These are phyloP conservation scores for Pythium grandisporangium DNA, from an alignment of 352 stramenopile species.

Conservation along the genomic window DNA sequence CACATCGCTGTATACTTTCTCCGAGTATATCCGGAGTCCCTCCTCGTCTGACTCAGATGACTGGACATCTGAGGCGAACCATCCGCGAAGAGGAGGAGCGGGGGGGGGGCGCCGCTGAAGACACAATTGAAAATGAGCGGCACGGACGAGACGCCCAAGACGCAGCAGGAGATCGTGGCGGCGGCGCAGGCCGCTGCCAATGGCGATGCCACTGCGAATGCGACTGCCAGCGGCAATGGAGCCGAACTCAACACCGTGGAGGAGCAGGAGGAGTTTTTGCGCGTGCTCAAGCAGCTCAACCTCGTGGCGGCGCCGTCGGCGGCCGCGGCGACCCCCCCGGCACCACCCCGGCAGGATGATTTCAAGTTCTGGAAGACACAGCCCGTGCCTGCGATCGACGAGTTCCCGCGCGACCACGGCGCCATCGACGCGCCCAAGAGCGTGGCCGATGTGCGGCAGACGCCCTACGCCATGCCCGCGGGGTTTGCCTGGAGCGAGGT, in stretches of 20 bases:
- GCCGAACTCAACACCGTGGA: slow-evolving; percentile 31
- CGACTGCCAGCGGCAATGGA: slow-evolving; percentile 3
- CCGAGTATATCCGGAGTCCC: no score
- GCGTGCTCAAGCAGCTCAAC: slow-evolving; percentile 53
- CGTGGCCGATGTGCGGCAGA: slow-evolving; percentile 79
- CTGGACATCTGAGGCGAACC: no score
- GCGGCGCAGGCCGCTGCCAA: no score
- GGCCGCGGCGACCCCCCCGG: slow-evolving; percentile 8
- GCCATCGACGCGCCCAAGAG: slow-evolving; percentile 93
- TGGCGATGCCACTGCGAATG: not conserved
- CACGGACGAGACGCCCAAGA: no score
- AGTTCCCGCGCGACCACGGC: slow-evolving; percentile 66
- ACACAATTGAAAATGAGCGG: no score
- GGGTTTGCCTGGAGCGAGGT: slow-evolving; percentile 93
- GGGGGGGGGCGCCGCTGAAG: no score
- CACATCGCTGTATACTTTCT: no score
- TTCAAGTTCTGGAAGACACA: slow-evolving; percentile 91
- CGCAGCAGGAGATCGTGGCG: no score
- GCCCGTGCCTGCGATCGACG: slow-evolving; percentile 66
- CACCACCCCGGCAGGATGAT: slow-evolving; percentile 20
- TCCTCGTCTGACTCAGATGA: no score
- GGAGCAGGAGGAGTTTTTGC: slow-evolving; percentile 66
- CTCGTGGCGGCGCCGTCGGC: slow-evolving; percentile 22
- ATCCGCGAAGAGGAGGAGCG: no score
- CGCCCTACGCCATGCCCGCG: slow-evolving; percentile 94